Evolutionary conservation across 2,329 filamentous ascomycete species (phyloP).

Genomic region (Aspergillus sergii): DNA sequence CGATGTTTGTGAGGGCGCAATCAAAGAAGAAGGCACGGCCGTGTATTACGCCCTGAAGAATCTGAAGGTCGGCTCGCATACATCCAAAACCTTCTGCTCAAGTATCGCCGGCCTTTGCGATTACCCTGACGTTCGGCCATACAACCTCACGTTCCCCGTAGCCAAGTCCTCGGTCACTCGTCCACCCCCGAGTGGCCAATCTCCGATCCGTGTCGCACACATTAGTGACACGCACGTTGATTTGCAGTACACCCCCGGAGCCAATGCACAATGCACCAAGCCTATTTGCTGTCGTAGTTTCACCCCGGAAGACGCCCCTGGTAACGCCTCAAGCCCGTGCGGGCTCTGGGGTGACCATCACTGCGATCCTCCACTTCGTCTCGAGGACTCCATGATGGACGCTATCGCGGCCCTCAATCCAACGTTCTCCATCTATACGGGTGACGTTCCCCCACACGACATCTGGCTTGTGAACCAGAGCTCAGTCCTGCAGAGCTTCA

Average conservation of each 20-base stretch:
- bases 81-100: constrained; percentile 56
- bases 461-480: constrained; percentile 41
- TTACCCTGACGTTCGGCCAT: constrained; percentile 50
- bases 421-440: constrained; percentile 61
- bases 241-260: constrained; percentile 55
- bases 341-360: constrained; percentile 56
- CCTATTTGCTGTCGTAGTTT: constrained; percentile 63
- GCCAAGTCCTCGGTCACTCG: constrained; percentile 42
- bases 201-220: constrained; percentile 59
- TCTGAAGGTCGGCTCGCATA: constrained; percentile 53
- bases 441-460: constrained; percentile 59
- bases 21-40: constrained; percentile 57
- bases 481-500: constrained; percentile 41
- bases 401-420: constrained; percentile 48
- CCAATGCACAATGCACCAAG: constrained; percentile 59
- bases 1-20: constrained; percentile 59
- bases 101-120: constrained; percentile 58
- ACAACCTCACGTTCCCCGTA: constrained; percentile 49
- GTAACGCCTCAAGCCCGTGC: constrained; percentile 53
- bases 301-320: constrained; percentile 50
- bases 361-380: constrained; percentile 55
- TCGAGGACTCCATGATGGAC: constrained; percentile 57
- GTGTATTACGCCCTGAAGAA: constrained; percentile 53
- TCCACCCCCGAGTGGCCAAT: constrained; percentile 49
- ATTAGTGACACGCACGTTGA: constrained; percentile 65